These are phyloP conservation scores for Picochlorum sp. DNA, from an alignment of 139 green algal species.

Conservation along the genomic window DNA sequence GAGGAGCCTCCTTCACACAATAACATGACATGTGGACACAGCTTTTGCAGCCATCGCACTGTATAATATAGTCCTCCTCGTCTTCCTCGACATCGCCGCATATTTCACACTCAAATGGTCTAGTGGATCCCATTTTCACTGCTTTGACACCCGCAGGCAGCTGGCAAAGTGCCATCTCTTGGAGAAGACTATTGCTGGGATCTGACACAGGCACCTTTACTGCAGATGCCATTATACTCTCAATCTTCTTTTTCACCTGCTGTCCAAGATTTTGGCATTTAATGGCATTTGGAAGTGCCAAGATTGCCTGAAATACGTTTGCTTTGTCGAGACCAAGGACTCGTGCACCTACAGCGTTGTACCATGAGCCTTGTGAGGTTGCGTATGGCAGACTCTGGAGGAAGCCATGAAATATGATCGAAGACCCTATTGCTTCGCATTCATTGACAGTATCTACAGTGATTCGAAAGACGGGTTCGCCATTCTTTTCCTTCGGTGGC, in stretches of 20 bases:
- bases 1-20: conserved; percentile 27
- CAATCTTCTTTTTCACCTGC: conserved; percentile 23
- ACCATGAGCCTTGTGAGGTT: not conserved
- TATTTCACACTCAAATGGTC: conserved; percentile 38
- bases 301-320: not conserved
- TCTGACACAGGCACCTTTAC: conserved; percentile 21
- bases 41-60: conserved; percentile 69
- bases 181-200: conserved; percentile 11
- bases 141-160: conserved; percentile 37
- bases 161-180: conserved; percentile 24
- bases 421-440: not conserved
- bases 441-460: not conserved
- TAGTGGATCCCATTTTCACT: not conserved
- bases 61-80: conserved; percentile 38
- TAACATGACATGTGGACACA: conserved; percentile 75
- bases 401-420: not conserved
- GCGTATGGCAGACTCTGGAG: not conserved
- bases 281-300: not conserved
- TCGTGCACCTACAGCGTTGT: not conserved
- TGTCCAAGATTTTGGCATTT: not conserved
- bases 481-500: not conserved
- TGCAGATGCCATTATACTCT: conserved; percentile 34
- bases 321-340: not conserved
- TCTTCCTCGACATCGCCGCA: conserved; percentile 55
- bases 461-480: not conserved